Conservation (phyloP, 176 grass and related monocot genomes). For the Saccharum spontaneum region DNA sequence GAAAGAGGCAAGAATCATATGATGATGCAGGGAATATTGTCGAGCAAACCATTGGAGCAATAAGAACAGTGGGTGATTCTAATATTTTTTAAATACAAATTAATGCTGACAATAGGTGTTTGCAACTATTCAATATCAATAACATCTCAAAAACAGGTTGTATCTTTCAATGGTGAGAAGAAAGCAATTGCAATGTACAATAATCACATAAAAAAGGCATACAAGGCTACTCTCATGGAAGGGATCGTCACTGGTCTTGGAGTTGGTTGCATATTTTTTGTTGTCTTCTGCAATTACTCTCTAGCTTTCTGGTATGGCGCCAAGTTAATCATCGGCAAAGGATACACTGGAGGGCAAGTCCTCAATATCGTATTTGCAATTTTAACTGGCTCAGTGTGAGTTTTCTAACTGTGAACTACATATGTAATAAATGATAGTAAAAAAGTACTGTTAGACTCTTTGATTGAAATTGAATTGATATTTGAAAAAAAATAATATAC, state of each 20-base stretch:
- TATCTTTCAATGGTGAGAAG: constrained; percentile 73
- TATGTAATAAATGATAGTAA: constrained; percentile 7
- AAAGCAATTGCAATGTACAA: constrained; percentile 59
- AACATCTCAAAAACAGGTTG: constrained; percentile 51
- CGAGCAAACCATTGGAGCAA: constrained; percentile 73
- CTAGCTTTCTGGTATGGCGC: constrained; percentile 70
- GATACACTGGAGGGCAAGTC: constrained; percentile 65
- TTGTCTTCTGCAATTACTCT: constrained; percentile 62
- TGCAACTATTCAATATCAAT: constrained; percentile 1
- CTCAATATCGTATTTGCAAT: constrained; percentile 63
- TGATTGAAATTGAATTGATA: constrained; percentile 1
- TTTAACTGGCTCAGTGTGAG: constrained; percentile 62
- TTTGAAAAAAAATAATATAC: neutral
- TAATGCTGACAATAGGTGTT: neutral
- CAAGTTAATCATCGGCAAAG: constrained; percentile 61
- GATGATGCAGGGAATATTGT: constrained; percentile 69
- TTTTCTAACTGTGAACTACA: neutral
- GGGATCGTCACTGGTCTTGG: constrained; percentile 62
- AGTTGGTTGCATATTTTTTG: constrained; percentile 43
- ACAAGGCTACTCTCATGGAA: constrained; percentile 58
- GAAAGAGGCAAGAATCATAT: constrained; percentile 60
- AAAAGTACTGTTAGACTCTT: constrained; percentile 6
- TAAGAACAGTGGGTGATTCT: constrained; percentile 71
- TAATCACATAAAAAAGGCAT: constrained; percentile 55
- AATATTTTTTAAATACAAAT: constrained; percentile 21